A percentile compares a stretch with the other conserved stretches of the same genome.
These are phyloP conservation scores for Begonia peltatifolia DNA, from an alignment of 306 rosid genomes.

Conservation along the genomic window DNA sequence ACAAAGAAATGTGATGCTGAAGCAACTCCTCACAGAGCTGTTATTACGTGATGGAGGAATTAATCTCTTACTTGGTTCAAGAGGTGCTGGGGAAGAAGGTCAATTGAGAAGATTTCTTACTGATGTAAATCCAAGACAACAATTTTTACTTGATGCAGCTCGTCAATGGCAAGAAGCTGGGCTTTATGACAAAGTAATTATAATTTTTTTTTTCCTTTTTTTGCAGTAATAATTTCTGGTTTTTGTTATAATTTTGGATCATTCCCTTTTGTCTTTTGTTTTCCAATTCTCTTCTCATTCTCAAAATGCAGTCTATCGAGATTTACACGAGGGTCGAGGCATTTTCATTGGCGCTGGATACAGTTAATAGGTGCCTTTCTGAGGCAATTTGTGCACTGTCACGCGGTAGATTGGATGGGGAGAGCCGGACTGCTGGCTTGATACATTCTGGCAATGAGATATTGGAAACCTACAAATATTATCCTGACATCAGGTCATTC, in stretches of 20 bases:
- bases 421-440: conserved; percentile 77
- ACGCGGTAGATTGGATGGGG: conserved; percentile 93
- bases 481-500: conserved; percentile 62
- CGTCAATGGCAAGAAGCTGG: conserved; percentile 89
- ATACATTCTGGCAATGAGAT: conserved; percentile 91
- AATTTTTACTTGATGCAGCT: conserved; percentile 86
- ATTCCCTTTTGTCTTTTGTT: neutral
- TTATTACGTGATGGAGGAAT: conserved; percentile 77
- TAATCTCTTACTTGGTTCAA: conserved; percentile 78
- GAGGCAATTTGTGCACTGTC: conserved; percentile 84
- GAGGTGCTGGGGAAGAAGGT: conserved; percentile 97
- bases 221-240: neutral
- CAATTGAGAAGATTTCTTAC: conserved; percentile 65
- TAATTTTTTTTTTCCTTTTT: conserved; percentile 1
- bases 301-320: conserved; percentile 60
- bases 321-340: conserved; percentile 90
- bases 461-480: conserved; percentile 60
- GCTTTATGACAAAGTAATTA: conserved; percentile 67
- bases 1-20: conserved; percentile 90
- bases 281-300: neutral
- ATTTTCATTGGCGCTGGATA: conserved; percentile 85
- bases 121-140: conserved; percentile 66
- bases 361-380: conserved; percentile 86
- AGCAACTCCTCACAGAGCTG: conserved; percentile 85
- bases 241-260: neutral